phyloP scores from a whole-genome alignment of 2,329 filamentous ascomycete species.

The Penicillium frequentans region DNA sequence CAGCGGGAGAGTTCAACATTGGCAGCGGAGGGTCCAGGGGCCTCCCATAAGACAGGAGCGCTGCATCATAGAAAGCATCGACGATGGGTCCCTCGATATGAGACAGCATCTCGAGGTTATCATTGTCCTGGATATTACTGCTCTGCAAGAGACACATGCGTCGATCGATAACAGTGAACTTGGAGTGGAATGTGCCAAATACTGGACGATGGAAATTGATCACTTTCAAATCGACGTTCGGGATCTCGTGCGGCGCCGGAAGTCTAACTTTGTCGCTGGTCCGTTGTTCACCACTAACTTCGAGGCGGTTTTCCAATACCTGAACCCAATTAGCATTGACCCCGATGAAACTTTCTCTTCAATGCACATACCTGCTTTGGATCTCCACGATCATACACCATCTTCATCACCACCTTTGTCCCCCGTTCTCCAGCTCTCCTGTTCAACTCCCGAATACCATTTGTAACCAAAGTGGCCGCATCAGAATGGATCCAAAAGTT shows the following conservation, averaged over 20 bases:
- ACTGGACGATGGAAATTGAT: constrained; percentile 70
- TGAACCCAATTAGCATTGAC: constrained; percentile 15
- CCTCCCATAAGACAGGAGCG: constrained; percentile 70
- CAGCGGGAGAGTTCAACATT: constrained; percentile 53
- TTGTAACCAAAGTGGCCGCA: constrained; percentile 66
- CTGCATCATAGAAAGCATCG: constrained; percentile 72
- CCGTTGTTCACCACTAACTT: constrained; percentile 60
- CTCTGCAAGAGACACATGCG: constrained; percentile 70
- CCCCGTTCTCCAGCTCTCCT: constrained; percentile 60
- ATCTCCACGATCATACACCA: constrained; percentile 73
- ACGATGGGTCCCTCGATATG: constrained; percentile 76
- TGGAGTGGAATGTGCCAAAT: constrained; percentile 74
- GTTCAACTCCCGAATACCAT: constrained; percentile 69
- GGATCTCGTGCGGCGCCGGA: constrained; percentile 64
- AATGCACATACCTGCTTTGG: constrained; percentile 53
- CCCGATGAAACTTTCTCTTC: not conserved
- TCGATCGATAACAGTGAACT: constrained; percentile 75
- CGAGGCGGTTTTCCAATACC: constrained; percentile 63
- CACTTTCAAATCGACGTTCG: constrained; percentile 70
- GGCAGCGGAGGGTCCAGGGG: constrained; percentile 61
- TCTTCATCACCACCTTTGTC: constrained; percentile 63
- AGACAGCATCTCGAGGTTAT: constrained; percentile 79
- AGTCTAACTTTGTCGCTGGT: constrained; percentile 59
- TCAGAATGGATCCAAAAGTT: constrained; percentile 74
- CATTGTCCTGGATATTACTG: constrained; percentile 75